Evolutionary conservation across 2,329 filamentous ascomycete genomes (phyloP), one percentile per base, ranked within the genome.

Genomic region (Cladobotryum protrusum): DNA sequence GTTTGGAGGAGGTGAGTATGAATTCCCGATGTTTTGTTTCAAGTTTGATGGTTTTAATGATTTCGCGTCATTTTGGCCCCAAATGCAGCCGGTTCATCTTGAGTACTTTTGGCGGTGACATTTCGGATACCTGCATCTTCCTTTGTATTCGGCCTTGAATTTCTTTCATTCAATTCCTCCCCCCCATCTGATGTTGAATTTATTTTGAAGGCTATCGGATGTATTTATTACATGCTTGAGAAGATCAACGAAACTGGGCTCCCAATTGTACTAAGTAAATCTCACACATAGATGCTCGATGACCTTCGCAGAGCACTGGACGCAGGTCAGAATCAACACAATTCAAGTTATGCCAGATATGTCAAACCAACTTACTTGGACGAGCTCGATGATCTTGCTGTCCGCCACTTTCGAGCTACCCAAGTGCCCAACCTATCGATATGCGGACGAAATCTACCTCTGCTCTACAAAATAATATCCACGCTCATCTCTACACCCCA

Each of bases 1-100:
- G 69, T 61, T 66, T 85, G 37, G 79, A 84, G 60, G 76, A 83
- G 73, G 82, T 85, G 61, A 68, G 71, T 67, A 37, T 29, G 24
- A n/a, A 35, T 40, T 36, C n/a, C n/a, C 17, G 42, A 32, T 37
- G 35, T 17, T n/a, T 37, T n/a, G 35, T 37, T 35, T 29, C 24
- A 29, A 29, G 24, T 29, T 29, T 8, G 24, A 29, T 9, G 24
- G 24, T 29, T 29, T 6, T 29, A 29, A n/a, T n/a, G n/a, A n/a
- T n/a, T n/a, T n/a, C n/a, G n/a, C n/a, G n/a, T n/a, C n/a, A n/a
- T n/a, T n/a, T n/a, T n/a, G n/a, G n/a, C n/a, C n/a, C n/a, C n/a
- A n/a, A n/a, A n/a, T n/a, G n/a, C n/a, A n/a, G n/a, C n/a, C n/a
- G n/a, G n/a, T n/a, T n/a, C n/a, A n/a, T n/a, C n/a, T n/a, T n/a